Base-by-base conservation (phyloP, 2,329 filamentous ascomycete genomes). In the Nothopassalora personata region DNA sequence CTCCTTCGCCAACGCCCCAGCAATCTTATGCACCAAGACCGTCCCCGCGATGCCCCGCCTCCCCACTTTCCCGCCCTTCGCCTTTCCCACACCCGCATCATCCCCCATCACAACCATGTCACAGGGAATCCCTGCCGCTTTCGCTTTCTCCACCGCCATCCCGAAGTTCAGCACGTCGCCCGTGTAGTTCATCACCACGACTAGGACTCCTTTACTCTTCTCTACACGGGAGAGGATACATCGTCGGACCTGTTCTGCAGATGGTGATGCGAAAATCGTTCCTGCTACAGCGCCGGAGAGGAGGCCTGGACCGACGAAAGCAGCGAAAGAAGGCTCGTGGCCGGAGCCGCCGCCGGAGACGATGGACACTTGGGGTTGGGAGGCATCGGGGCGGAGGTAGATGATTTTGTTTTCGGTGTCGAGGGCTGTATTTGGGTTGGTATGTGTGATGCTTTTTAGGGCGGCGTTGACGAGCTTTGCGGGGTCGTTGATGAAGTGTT, bases 21-120 rank as follows among this genome's bases (percentile, higher is more conserved):
- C 83, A 70, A 96, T 89, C 81, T 97, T 97, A 67, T 92, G 83
- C n/a, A 97, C 89, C 27, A 97, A 78, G 43, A 96, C 90, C 5
- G 91, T 95, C 33, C 93, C 93, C 3, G 91, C 92, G 73, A 97
- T 94, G 55, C 93, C 93, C 70, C 93, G 83, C 54, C 93, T 80
- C 1, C 93, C 93, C 15, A 97, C 93, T 73, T 97, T 97, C n/a
- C 93, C 92, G 10, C 89, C 87, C 71, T 87, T 87, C 54, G 79
- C 80, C 59, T 91, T 81, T 1, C 92, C 92, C 49, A 97, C 92
- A 47, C 92, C 91, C 3, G 92, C 91, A 74, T 97, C 93, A 70
- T 97, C 93, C 5, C 87, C 91, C 7, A 97, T 90, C 8, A 96
- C 88, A 9, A 96, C 86, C 88, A 97, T 96, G 72, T 96, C 89